Evolutionary conservation across 495 filamentous ascomycete genomes (phyloP), one percentile per base, ranked within the genome.

Genomic region (Penicillium chermesinum): DNA sequence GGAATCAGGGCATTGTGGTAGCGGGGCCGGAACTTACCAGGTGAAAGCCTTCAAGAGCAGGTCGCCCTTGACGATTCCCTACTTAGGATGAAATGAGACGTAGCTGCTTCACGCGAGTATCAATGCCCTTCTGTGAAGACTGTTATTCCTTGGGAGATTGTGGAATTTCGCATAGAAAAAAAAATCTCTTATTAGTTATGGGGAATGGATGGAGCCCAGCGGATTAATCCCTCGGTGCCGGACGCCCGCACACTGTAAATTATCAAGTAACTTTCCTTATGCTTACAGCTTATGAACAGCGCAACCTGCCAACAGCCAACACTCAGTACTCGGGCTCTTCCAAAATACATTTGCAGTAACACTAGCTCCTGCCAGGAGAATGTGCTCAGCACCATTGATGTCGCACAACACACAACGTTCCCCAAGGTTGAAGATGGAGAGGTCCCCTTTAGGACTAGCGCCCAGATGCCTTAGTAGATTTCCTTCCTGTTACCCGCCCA

Each of bases 1-100:
- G 4, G 10, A 53, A 50, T 57, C 54, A 53, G 48, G 50, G 45
- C 44, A 35, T 38, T 50, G 43, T 60, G 56, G 56, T 62, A 57
- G 56, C 53, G 53, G 56, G 55, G 25, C 25, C 25, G 25, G 25
- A 4, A 30, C 16, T 36, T 10, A 30, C 25, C n/a, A n/a, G n/a
- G n/a, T n/a, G n/a, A n/a, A n/a, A n/a, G n/a, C n/a, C n/a, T n/a
- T n/a, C n/a, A n/a, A n/a, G n/a, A n/a, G n/a, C n/a, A n/a, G n/a
- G n/a, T n/a, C n/a, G n/a, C n/a, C n/a, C n/a, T n/a, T n/a, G n/a
- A n/a, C n/a, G n/a, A n/a, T n/a, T n/a, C n/a, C n/a, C n/a, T n/a
- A n/a, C n/a, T n/a, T n/a, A n/a, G n/a, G n/a, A n/a, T n/a, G n/a
- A n/a, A n/a, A n/a, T n/a, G n/a, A n/a, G n/a, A n/a, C n/a, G n/a